Conservation (phyloP, 345 rosid species). For the Dimocarpus longan region DNA sequence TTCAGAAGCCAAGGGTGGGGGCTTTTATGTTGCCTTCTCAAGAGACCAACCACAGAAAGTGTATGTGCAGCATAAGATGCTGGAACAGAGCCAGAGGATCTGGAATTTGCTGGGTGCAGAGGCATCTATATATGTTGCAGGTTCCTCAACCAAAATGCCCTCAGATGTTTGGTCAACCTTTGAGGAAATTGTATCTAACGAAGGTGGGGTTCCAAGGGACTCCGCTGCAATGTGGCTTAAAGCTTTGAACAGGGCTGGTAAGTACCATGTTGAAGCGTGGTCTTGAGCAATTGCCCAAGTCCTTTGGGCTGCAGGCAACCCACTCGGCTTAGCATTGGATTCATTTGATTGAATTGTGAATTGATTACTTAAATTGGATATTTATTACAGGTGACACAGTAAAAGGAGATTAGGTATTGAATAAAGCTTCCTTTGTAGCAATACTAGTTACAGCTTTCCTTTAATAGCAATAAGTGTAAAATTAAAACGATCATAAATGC, state of each 20-base stretch:
- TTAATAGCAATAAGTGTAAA: not conserved
- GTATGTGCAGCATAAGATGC: constrained; percentile 87
- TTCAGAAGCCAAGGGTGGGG: constrained; percentile 77
- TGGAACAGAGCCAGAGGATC: constrained; percentile 55
- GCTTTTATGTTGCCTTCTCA: constrained; percentile 84
- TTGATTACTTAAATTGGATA: not conserved
- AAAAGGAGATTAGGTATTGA: not conserved
- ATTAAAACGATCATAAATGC: too few species aligned
- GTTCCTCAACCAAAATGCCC: constrained; percentile 96
- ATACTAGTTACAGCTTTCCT: not conserved
- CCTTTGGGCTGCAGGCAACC: not conserved
- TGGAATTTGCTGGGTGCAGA: constrained; percentile 66
- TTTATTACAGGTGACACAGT: not conserved
- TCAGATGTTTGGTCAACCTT: constrained; percentile 71
- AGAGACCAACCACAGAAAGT: constrained; percentile 90
- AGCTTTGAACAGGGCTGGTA: constrained; percentile 75
- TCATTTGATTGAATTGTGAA: not conserved
- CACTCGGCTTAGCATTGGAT: not conserved
- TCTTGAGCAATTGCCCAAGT: constrained; percentile 42
- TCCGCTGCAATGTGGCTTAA: constrained; percentile 58
- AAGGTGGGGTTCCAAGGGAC: constrained; percentile 62
- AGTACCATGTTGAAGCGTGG: constrained; percentile 97
- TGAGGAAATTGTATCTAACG: constrained; percentile 68
- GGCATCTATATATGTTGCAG: constrained; percentile 79
- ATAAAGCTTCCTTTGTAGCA: not conserved